A percentile compares a stretch with the other conserved stretches of the same genome.
phyloP scores from a whole-genome alignment of 2,329 filamentous ascomycete genomes.

The Trichoderma sp. region DNA sequence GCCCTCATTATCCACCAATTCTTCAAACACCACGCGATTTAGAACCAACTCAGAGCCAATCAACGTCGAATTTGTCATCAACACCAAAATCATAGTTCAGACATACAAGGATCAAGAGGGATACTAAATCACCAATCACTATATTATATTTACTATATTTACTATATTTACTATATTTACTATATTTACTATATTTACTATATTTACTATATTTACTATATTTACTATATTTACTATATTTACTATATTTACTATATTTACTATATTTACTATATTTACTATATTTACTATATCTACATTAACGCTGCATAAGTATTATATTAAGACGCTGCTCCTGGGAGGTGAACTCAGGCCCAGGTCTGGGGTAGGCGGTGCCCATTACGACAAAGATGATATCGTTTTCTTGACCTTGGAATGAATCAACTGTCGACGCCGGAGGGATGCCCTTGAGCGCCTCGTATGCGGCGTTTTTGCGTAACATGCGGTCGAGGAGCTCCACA shows the following conservation, averaged over 20 bases:
- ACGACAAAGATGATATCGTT: conserved; percentile 24
- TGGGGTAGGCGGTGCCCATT: conserved; percentile 20
- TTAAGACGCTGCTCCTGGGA: conserved; percentile 18
- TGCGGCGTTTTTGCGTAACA: conserved; percentile 4
- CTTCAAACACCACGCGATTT: too few species aligned
- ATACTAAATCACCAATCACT: not conserved
- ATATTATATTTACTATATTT: too few species aligned
- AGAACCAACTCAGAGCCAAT: too few species aligned
- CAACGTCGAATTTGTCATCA: too few species aligned
- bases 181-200: too few species aligned
- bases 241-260: too few species aligned
- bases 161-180: too few species aligned
- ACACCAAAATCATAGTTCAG: too few species aligned
- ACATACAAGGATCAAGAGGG: too few species aligned
- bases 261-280: too few species aligned
- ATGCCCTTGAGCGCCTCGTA: conserved; percentile 20
- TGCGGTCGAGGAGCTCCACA: conserved; percentile 3
- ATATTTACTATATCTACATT: conserved; percentile 16
- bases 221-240: too few species aligned
- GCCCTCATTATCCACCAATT: not conserved
- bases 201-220: too few species aligned
- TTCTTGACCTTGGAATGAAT: conserved; percentile 27
- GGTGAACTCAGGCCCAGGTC: not conserved
- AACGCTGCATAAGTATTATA: conserved; percentile 22
- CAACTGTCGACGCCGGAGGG: conserved; percentile 18